These are phyloP conservation scores for Salix arbutifolia DNA, from an alignment of 345 rosid genomes.

Conservation along the genomic window DNA sequence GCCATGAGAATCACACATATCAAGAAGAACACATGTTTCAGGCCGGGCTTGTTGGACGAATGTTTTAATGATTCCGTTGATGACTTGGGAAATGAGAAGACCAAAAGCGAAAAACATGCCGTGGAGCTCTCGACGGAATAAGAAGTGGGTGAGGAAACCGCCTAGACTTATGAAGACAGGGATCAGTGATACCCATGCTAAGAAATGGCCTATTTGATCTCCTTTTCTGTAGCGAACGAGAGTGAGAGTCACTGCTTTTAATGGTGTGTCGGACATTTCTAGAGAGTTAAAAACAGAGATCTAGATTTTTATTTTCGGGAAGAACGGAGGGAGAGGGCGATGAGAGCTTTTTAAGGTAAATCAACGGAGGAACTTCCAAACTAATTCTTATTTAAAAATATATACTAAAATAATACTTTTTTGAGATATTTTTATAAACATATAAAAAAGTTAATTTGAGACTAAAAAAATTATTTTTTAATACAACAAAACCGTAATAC, in stretches of 20 bases:
- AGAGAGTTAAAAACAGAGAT: background rate
- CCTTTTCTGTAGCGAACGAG: constrained; percentile 80
- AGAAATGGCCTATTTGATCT: constrained; percentile 73
- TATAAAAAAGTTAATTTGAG: too few species aligned
- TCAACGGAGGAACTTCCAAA: too few species aligned
- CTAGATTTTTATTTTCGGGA: too few species aligned
- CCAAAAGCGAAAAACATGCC: constrained; percentile 84
- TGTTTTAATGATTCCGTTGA: constrained; percentile 66
- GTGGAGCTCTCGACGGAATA: constrained; percentile 91
- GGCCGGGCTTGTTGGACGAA: constrained; percentile 87
- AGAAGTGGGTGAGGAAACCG: constrained; percentile 84
- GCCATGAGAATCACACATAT: constrained; percentile 94
- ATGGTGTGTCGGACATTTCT: constrained; percentile 13
- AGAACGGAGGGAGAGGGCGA: too few species aligned
- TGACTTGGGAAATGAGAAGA: constrained; percentile 68
- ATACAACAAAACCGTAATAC: too few species aligned
- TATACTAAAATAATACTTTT: too few species aligned
- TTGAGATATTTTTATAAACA: too few species aligned
- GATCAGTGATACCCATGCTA: constrained; percentile 87
- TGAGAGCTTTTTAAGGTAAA: too few species aligned
- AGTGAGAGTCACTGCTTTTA: constrained; percentile 80
- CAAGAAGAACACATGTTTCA: constrained; percentile 70
- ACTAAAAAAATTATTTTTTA: too few species aligned
- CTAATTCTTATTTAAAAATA: too few species aligned
- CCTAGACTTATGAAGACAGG: constrained; percentile 87